phyloP scores from a whole-genome alignment of 2,329 filamentous ascomycete genomes.

The Colletotrichum tropicicola region DNA sequence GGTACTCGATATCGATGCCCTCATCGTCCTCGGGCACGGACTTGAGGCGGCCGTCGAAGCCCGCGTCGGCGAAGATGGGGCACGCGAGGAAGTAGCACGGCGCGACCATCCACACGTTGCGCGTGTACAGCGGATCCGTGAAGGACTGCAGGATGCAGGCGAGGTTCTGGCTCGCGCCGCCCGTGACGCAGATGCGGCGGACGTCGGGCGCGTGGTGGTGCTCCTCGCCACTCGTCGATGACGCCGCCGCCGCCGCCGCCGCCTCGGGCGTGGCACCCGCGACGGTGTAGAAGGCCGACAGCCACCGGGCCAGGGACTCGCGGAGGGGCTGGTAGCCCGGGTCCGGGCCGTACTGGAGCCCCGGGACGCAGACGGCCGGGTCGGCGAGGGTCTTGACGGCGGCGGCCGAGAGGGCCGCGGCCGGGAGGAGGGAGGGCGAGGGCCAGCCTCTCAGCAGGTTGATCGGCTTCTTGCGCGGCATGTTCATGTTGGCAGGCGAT shows the following conservation, averaged over 20 bases:
- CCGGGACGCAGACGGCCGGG: slow-evolving; percentile 65
- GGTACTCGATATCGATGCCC: slow-evolving; percentile 74
- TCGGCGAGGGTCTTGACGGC: slow-evolving; percentile 69
- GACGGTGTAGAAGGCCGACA: slow-evolving; percentile 68
- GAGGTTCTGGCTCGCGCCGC: slow-evolving; percentile 85
- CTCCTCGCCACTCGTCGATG: background rate
- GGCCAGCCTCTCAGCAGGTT: slow-evolving; percentile 78
- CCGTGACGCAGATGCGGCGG: slow-evolving; percentile 80
- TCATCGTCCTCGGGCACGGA: slow-evolving; percentile 81
- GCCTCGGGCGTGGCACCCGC: background rate
- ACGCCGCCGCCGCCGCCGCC: background rate
- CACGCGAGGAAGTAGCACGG: slow-evolving; percentile 88
- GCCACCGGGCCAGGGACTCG: slow-evolving; percentile 74
- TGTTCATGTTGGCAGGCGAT: slow-evolving; percentile 2
- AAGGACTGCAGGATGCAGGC: slow-evolving; percentile 82
- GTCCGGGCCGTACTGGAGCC: slow-evolving; percentile 84
- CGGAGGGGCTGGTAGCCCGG: slow-evolving; percentile 77
- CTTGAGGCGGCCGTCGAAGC: slow-evolving; percentile 72
- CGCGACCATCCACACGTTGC: slow-evolving; percentile 80
- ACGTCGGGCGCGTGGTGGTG: slow-evolving; percentile 45
- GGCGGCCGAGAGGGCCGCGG: slow-evolving; percentile 67
- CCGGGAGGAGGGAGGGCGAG: slow-evolving; percentile 69
- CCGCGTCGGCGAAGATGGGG: slow-evolving; percentile 84
- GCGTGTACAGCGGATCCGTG: slow-evolving; percentile 80
- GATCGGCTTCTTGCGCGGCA: slow-evolving; percentile 53